Base-by-base conservation (phyloP, 768 basidiomycete genomes). In the Arthromyces matolae region DNA sequence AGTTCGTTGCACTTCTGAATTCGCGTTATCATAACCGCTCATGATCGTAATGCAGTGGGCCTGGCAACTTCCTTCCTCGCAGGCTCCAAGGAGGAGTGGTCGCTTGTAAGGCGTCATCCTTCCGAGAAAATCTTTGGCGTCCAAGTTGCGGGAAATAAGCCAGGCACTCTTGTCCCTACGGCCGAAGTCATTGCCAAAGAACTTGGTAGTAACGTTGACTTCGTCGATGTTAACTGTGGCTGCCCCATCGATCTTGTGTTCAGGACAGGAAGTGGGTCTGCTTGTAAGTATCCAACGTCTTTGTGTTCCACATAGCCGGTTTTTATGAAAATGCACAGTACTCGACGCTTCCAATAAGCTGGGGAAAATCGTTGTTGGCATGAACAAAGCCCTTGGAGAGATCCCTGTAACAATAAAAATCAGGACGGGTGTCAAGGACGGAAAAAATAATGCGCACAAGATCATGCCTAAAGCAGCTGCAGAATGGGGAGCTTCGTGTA, bases 191-290 rank as follows among this genome's bases (percentile, higher is more conserved):
- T 98, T 22, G 81, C 77, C 2, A 80, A 76, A 52, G 84, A 90
- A 61, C 79, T 81, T 55, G 72, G 72, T 1, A 71, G 75, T 10
- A 74, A 76, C 16, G 67, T 96, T 18, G 92, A 97, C 60, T 97
- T 96, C 58, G 89, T 94, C 1, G 94, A 99, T 60, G 69, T 98
- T 54, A 99, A 99, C 60, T 90, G 91, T 65, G 94, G 94, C 6
- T 98, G 96, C 65, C 96, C 96, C 3, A 98, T 98, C 56, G 96
- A 99, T 65, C 71, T 97, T 34, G 90, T 99, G 1, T 96, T 94
- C 70, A 88, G 87, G 58, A 78, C 80, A 12, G 93, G 93, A 3
- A 93, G 91, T 46, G 93, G 93, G 0, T 89, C 87, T 48, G 93
- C 93, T 22, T 65, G 93, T 93, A 58, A 42, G 87, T 83, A 19